Evolutionary conservation across 2,329 filamentous ascomycete species (phyloP), one percentile per base, ranked within the genome.

Genomic region (Alternaria sp.): DNA sequence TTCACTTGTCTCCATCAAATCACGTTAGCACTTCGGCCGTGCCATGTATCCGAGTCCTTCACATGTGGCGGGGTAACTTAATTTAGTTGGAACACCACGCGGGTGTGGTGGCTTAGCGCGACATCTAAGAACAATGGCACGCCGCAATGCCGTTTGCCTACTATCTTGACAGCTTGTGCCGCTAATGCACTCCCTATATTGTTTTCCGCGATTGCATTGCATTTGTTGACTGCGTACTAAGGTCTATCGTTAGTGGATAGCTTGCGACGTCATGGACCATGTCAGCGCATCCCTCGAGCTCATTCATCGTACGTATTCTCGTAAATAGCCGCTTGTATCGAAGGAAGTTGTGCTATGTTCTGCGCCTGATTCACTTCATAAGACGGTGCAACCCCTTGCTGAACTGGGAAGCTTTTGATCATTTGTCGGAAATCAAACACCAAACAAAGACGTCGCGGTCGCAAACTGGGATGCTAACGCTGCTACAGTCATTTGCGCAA

Each of bases 401-500:
- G 13, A 26, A 31, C 14, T 28, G 14, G 3, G 13, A 24, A 26
- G 28, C 26, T 26, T 3, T 26, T 39, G 9, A 24, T 34, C 31
- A n/a, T 26, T 24, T 26, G 44, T 46, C 31, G 14, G 13, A 23
- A 24, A 21, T 36, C 44, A 48, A 24, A 48, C 4, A 48, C 23
- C 9, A 4, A 21, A 39, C n/a, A 39, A 21, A 50, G 23, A 39
- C 14, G 9, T 28, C 21, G 28, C n/a, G 10, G 13, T n/a, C 14
- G 21, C 14, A 4, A n/a, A 14, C n/a, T 34, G 9, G 7, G 21
- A 31, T 34, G 51, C 58, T 61, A 45, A 61, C 28, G 14, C 14
- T 21, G 28, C 14, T 11, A 17, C 21, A 63, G 61, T 62, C 13
- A 49, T 66, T 24, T 61, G 63, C 44, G 52, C 54, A 39, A 66